Conservation (phyloP, 345 rosid species). For the Draba incana region DNA sequence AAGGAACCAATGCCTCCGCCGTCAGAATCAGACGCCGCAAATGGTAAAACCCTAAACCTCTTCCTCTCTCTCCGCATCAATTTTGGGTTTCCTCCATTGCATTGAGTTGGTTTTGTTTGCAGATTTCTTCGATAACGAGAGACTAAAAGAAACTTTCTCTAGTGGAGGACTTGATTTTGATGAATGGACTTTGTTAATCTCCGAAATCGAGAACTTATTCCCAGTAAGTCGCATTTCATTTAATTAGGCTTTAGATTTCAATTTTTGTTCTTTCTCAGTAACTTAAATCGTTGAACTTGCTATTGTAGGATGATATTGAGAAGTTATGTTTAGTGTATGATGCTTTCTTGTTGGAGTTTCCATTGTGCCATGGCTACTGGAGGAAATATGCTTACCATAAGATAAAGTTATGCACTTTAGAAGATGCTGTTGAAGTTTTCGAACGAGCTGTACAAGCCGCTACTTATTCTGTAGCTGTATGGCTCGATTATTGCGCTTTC, state of each 20-base stretch:
- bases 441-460: conserved; percentile 73
- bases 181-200: conserved; percentile 68
- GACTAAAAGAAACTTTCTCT: conserved; percentile 44
- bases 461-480: conserved; percentile 69
- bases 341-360: conserved; percentile 76
- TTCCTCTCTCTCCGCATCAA: conserved; percentile 1
- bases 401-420: conserved; percentile 54
- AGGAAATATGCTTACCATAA: conserved; percentile 72
- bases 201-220: conserved; percentile 51
- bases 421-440: conserved; percentile 67
- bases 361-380: conserved; percentile 92
- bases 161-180: conserved; percentile 57
- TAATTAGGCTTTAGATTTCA: not conserved
- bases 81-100: not conserved
- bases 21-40: not conserved
- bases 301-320: conserved; percentile 68
- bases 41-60: conserved; percentile 28
- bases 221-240: conserved; percentile 46
- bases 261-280: not conserved
- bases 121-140: conserved; percentile 49
- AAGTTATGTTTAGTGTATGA: conserved; percentile 69
- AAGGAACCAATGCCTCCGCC: not conserved
- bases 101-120: conserved; percentile 25
- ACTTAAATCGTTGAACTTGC: conserved; percentile 11
- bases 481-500: conserved; percentile 79